These are phyloP conservation scores for Mycena indigotica DNA, from an alignment of 768 basidiomycete species.

Conservation along the genomic window DNA sequence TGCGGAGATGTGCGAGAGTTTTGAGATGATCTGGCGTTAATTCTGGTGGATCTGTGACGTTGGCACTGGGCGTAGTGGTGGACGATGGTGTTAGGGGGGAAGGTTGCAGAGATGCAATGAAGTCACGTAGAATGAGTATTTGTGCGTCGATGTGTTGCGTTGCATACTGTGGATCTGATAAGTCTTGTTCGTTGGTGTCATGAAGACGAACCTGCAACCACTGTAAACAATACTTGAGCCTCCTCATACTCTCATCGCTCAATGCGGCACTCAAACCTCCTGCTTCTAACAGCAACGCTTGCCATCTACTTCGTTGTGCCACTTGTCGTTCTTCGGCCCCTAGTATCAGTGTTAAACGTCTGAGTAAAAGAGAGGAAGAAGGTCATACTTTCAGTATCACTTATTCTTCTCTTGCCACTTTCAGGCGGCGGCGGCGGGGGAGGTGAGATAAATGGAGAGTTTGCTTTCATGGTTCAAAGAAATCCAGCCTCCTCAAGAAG, in stretches of 20 bases:
- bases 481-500: not conserved
- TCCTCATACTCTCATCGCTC: conserved; percentile 88
- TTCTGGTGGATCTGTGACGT: conserved; percentile 36
- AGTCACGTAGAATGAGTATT: conserved; percentile 80
- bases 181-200: not conserved
- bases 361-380: not conserved
- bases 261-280: conserved; percentile 86
- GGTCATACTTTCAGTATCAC: not conserved
- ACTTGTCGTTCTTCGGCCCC: conserved; percentile 51
- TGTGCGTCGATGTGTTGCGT: conserved; percentile 87
- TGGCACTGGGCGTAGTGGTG: conserved; percentile 24
- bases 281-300: conserved; percentile 80
- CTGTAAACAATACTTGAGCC: conserved; percentile 81
- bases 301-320: conserved; percentile 80
- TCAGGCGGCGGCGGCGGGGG: conserved; percentile 30
- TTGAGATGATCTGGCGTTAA: conserved; percentile 51
- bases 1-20: conserved; percentile 72
- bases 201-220: conserved; percentile 74
- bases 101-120: conserved; percentile 72
- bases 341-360: not conserved
- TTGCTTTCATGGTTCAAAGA: conserved; percentile 26
- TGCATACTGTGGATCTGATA: conserved; percentile 60
- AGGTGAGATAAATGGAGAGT: conserved; percentile 37
- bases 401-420: not conserved
- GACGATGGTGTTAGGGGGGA: conserved; percentile 27